These are phyloP conservation scores for Penicillium sp. DNA, from an alignment of 2,329 filamentous ascomycete genomes.

Conservation along the genomic window DNA sequence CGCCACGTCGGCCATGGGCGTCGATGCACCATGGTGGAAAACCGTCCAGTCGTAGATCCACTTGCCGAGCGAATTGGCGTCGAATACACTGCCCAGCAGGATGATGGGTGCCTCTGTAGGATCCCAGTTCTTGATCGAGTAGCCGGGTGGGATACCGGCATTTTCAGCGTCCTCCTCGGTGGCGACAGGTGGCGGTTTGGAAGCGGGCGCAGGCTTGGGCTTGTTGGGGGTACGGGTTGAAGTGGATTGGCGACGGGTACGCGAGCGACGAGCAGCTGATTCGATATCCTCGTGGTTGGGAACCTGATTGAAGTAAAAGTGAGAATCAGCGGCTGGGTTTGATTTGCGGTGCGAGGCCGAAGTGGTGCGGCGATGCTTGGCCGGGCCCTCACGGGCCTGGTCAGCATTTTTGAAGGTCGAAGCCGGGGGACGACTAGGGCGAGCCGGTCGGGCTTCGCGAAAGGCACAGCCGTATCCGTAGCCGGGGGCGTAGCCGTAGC, in stretches of 20 bases:
- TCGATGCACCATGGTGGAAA: conserved; percentile 79
- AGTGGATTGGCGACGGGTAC: conserved; percentile 59
- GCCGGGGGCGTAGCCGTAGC: too few species aligned
- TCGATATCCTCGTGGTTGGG: conserved; percentile 60
- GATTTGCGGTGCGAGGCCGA: conserved; percentile 45
- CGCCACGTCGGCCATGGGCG: conserved; percentile 85
- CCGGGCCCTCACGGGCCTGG: conserved; percentile 14
- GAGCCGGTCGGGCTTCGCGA: conserved; percentile 46
- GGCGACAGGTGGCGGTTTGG: conserved; percentile 54
- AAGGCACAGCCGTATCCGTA: too few species aligned
- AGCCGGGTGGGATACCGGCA: conserved; percentile 79
- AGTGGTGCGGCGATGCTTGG: conserved; percentile 29
- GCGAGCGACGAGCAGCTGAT: conserved; percentile 50
- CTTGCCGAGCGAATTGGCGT: conserved; percentile 95
- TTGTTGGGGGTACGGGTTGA: conserved; percentile 51
- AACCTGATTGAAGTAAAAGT: conserved; percentile 59
- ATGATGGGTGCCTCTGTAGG: conserved; percentile 92
- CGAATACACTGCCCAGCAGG: conserved; percentile 92
- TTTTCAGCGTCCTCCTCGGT: conserved; percentile 68
- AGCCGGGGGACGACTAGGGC: conserved; percentile 27
- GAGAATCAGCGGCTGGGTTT: conserved; percentile 53
- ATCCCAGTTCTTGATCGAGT: conserved; percentile 98
- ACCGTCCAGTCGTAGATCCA: conserved; percentile 99
- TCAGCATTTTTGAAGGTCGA: conserved; percentile 26
- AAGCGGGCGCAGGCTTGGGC: conserved; percentile 43